A percentile compares a stretch with the other conserved stretches of the same genome.
Evolutionary conservation across 345 rosid genomes (phyloP).

Genomic region (Citrus unshiu): DNA sequence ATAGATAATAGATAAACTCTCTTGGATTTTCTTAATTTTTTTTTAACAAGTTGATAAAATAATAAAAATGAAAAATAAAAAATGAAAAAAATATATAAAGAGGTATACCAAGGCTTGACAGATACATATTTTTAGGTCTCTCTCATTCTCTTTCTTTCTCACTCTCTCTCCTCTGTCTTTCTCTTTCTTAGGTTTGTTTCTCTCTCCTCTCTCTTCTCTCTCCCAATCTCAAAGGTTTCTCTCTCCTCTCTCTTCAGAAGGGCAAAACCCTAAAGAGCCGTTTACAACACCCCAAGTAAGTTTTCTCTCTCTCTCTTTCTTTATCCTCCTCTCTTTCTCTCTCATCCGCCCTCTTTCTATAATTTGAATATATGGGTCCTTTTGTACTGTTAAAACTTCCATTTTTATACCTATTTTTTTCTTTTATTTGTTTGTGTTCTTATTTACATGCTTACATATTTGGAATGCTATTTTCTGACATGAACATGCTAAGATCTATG

Average conservation of each 20-base stretch:
- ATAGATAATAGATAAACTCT: not conserved
- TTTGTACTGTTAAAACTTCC: constrained; percentile 21
- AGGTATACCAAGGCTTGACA: not conserved
- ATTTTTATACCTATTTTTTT: no score
- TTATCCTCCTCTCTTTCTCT: constrained; percentile 13
- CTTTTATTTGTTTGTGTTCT: not conserved
- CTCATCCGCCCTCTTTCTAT: constrained; percentile 40
- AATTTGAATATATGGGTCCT: constrained; percentile 62
- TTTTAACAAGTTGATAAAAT: not conserved
- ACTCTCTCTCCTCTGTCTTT: constrained; percentile 7
- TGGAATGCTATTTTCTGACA: not conserved
- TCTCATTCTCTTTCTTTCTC: constrained; percentile 25
- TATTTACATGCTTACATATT: not conserved
- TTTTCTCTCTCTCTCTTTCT: constrained; percentile 72
- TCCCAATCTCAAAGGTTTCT: constrained; percentile 36
- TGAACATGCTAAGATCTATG: not conserved
- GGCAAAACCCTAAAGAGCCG: constrained; percentile 80
- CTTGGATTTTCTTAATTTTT: not conserved
- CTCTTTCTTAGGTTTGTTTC: constrained; percentile 26
- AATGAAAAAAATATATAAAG: not conserved
- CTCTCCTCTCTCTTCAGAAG: constrained; percentile 66
- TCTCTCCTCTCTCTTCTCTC: constrained; percentile 35
- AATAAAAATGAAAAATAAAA: not conserved
- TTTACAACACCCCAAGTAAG: constrained; percentile 76
- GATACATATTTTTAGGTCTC: constrained; percentile 36